Conservation (phyloP, 768 basidiomycete genomes). For the Favolaschia claudopus region DNA sequence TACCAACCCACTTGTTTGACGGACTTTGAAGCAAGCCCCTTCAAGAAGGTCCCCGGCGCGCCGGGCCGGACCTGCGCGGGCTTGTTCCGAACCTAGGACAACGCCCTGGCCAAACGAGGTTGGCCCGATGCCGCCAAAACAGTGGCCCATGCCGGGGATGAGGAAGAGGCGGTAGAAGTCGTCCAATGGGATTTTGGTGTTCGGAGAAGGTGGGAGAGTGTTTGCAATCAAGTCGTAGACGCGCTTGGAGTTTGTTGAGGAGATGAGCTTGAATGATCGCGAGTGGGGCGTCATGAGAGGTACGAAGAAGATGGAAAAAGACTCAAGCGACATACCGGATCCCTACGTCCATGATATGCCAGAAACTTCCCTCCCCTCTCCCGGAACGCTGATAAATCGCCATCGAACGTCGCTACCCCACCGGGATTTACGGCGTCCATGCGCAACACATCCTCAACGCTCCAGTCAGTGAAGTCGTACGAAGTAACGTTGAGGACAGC, state of each 20-base stretch:
- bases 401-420: conserved; percentile 2
- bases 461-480: neutral
- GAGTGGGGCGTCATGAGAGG: no score
- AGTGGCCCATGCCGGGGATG: conserved; percentile 34
- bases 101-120: conserved; percentile 23
- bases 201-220: conserved; percentile 18
- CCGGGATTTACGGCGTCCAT: neutral
- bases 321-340: conserved; percentile 9
- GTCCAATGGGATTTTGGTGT: no score
- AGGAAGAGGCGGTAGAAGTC: conserved; percentile 35
- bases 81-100: neutral
- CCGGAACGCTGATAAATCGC: conserved; percentile 13
- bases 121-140: conserved; percentile 18
- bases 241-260: conserved; percentile 26
- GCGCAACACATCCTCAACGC: neutral
- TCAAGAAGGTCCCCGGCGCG: neutral
- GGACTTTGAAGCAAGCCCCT: neutral
- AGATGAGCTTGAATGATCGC: conserved; percentile 15
- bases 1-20: neutral
- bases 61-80: neutral
- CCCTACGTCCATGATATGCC: conserved; percentile 29
- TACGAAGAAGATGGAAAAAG: no score
- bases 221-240: conserved; percentile 27
- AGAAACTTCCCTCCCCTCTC: conserved; percentile 31
- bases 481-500: neutral